Base-by-base conservation (phyloP, 352 stramenopile species). In the Stramenopiles sp. region DNA sequence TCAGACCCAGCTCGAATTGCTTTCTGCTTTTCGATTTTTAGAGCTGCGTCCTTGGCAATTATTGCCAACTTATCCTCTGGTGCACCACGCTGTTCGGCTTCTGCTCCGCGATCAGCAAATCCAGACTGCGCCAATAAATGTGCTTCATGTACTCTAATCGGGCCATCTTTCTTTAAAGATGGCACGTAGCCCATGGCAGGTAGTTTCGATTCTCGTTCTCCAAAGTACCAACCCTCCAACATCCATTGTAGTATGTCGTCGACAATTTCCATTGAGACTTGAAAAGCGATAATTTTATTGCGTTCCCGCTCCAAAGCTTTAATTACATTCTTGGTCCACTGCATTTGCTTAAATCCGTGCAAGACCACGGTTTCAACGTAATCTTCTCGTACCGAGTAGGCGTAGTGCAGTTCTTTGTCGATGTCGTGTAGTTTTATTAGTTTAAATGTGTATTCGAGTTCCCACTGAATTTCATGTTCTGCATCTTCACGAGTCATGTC, bases 141-240 rank as follows among this genome's bases (percentile, higher is more conserved):
- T 67, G 93, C 81, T 84, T 92, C 86, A 55, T 92, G 83, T 87
- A 93, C 85, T 1, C 88, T 89, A 67, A 92, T 75, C 78, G 87
- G 88, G 0, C 90, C 89, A 80, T 95, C 88, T 39, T 84, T 88
- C 85, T 95, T 93, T 14, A 96, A 78, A 80, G 89, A 94, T 4
- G 91, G 91, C 7, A 95, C 90, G 75, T 88, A 95, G 1, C 91
- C 91, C 27, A 91, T 83, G 0, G 87, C 89, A 32, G 87, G 84
- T 31, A 86, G 85, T 30, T 90, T 83, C 7, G 90, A 95, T 83
- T 95, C 87, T 76, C 91, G 89, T 85, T 97, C 93, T 0, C 95
- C 95, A 84, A 98, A 98, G 80, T 93, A 86, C 94, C 95, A 98
- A 0, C 95, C 94, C 88, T 98, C 94, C 22, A 98, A 86, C 94